Evolutionary conservation across 176 grass and related monocot genomes (phyloP).

Genomic region (Raddia distichophylla): DNA sequence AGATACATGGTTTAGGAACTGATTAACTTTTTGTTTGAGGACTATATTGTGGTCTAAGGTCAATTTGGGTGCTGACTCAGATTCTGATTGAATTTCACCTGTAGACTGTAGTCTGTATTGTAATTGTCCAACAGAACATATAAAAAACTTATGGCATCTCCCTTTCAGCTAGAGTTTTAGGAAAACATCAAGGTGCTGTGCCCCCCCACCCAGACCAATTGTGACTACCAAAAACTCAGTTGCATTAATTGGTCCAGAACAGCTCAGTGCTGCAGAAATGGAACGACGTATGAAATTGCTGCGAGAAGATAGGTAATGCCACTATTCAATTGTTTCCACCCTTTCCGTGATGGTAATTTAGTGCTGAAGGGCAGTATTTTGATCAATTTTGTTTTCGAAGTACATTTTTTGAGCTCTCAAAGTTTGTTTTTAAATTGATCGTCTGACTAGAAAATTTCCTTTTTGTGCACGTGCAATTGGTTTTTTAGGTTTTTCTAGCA

Average conservation of each 20-base stretch:
- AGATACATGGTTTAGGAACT: not conserved
- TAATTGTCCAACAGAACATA: constrained; percentile 24
- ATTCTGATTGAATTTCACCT: constrained; percentile 14
- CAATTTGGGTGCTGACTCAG: constrained; percentile 5
- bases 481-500: constrained; percentile 10
- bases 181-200: constrained; percentile 62
- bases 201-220: constrained; percentile 52
- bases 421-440: constrained; percentile 25
- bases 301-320: constrained; percentile 68
- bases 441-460: constrained; percentile 13
- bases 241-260: constrained; percentile 57
- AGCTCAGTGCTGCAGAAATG: constrained; percentile 79
- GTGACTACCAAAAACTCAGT: constrained; percentile 57
- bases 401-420: not conserved
- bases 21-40: constrained; percentile 9
- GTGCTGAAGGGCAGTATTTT: constrained; percentile 2
- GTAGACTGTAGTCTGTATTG: constrained; percentile 12
- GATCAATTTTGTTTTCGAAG: constrained; percentile 18
- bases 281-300: constrained; percentile 82
- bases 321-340: constrained; percentile 11
- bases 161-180: constrained; percentile 80
- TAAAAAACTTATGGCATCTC: constrained; percentile 22
- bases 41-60: not conserved
- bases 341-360: constrained; percentile 20
- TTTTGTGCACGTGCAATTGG: not conserved